These are phyloP conservation scores for Physocladia obscura DNA, from an alignment of 192 early-diverging fungal genomes.

Conservation along the genomic window DNA sequence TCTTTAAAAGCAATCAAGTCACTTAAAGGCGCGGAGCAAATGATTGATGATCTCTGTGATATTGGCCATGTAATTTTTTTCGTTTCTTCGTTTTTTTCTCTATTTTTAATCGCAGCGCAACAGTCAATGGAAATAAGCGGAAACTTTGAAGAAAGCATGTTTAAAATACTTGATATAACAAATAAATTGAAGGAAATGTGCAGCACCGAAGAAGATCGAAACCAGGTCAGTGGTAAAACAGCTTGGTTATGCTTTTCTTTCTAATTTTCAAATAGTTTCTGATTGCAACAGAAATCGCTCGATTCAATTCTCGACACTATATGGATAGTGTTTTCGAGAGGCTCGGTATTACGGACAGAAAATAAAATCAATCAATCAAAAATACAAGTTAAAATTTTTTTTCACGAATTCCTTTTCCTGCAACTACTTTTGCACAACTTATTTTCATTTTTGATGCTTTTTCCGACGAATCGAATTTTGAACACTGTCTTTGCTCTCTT, in stretches of 20 bases:
- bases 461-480: neutral
- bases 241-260: neutral
- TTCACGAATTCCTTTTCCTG: conserved; percentile 27
- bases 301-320: too few relatives aligned
- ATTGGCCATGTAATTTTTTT: neutral
- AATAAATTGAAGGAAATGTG: neutral
- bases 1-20: neutral
- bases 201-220: neutral
- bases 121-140: neutral
- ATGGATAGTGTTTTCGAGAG: too few relatives aligned
- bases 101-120: too few relatives aligned
- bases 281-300: neutral
- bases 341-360: too few relatives aligned
- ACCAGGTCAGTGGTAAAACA: neutral
- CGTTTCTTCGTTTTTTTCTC: neutral
- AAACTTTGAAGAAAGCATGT: neutral
- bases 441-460: neutral
- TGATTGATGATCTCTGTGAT: neutral
- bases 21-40: neutral
- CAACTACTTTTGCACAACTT: conserved; percentile 17
- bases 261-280: neutral
- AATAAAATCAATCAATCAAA: too few relatives aligned
- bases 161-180: neutral
- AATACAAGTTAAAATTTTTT: too few relatives aligned
- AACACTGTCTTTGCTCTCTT: neutral